A percentile compares a stretch with the other conserved stretches of the same genome.
Conservation (phyloP, 202 grass and related monocot genomes). For the Hordeum pubiflorum region DNA sequence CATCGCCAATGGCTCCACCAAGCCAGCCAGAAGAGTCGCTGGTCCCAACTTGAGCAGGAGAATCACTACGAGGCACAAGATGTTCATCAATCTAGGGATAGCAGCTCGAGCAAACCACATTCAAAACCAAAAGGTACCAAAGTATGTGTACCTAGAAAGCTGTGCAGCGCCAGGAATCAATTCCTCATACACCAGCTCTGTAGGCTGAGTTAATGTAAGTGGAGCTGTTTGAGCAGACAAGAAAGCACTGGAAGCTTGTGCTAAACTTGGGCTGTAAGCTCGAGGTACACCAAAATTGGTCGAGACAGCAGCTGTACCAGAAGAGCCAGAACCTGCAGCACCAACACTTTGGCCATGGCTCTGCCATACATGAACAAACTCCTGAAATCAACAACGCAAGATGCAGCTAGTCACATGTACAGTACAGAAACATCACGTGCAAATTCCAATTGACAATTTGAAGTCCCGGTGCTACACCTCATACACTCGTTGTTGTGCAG, state of each 20-base stretch:
- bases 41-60: constrained; percentile 30
- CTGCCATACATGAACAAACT: constrained; percentile 70
- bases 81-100: constrained; percentile 3
- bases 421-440: constrained; percentile 2
- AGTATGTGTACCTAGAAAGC: constrained; percentile 34
- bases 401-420: not conserved
- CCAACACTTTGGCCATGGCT: constrained; percentile 47
- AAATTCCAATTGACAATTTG: constrained; percentile 12
- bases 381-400: constrained; percentile 36
- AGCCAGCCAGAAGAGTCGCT: constrained; percentile 33
- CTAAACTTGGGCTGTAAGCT: constrained; percentile 52
- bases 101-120: not conserved
- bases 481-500: constrained; percentile 61
- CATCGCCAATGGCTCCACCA: constrained; percentile 34
- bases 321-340: constrained; percentile 34
- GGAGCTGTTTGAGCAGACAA: constrained; percentile 44
- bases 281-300: constrained; percentile 36
- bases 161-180: constrained; percentile 35
- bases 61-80: constrained; percentile 30
- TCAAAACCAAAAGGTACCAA: not conserved
- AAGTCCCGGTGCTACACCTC: constrained; percentile 45
- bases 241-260: constrained; percentile 22
- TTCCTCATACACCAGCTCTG: constrained; percentile 48
- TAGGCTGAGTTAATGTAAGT: constrained; percentile 47
- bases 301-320: constrained; percentile 32